phyloP scores from a whole-genome alignment of 106 monocot genomes.

The Iris macrosiphon region DNA sequence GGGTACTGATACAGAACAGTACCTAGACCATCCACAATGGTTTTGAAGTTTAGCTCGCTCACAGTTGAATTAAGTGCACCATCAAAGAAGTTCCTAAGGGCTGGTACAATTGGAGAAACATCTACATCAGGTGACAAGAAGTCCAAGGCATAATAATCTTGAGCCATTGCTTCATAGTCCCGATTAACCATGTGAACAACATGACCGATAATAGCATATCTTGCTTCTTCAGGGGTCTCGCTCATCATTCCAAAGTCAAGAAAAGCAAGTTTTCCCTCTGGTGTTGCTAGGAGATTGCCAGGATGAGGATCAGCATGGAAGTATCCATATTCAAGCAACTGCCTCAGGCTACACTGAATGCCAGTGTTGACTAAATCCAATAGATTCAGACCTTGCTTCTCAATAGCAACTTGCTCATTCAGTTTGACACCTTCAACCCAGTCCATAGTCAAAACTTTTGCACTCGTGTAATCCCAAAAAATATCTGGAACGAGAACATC shows the following conservation, averaged over 20 bases:
- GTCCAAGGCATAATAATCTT: conserved; percentile 93
- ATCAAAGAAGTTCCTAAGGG: conserved; percentile 86
- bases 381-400: conserved; percentile 82
- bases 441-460: conserved; percentile 98
- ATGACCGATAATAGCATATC: conserved; percentile 93
- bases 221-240: conserved; percentile 95
- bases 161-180: conserved; percentile 99
- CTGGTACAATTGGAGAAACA: conserved; percentile 97
- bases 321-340: conserved; percentile 94
- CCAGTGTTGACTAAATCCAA: conserved; percentile 92
- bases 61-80: conserved; percentile 90
- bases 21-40: conserved; percentile 90
- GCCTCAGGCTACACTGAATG: conserved; percentile 96
- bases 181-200: conserved; percentile 99
- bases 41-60: conserved; percentile 97
- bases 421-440: conserved; percentile 96
- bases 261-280: conserved; percentile 95
- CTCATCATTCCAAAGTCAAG: conserved; percentile 99
- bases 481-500: conserved; percentile 95
- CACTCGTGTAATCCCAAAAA: conserved; percentile 97
- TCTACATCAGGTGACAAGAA: conserved; percentile 86
- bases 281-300: conserved; percentile 93
- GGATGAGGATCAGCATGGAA: conserved; percentile 99
- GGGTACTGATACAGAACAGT: conserved; percentile 93
- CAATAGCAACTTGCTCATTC: conserved; percentile 91